Evolutionary conservation across 331 rosid genomes (phyloP).

Genomic region (Saraca asoca): DNA sequence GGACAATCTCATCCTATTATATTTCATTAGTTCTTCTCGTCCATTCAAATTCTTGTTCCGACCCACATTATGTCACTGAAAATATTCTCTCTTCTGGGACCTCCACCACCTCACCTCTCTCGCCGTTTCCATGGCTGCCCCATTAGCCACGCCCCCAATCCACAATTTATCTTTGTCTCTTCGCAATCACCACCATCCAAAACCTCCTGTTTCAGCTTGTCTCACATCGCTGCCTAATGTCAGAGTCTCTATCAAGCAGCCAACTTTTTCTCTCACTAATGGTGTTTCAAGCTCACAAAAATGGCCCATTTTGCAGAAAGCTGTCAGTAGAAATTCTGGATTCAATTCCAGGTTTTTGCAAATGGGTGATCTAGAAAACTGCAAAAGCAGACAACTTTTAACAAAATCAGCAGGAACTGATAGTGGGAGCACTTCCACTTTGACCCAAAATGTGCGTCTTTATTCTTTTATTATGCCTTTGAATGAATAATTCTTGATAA

Average conservation of each 20-base stretch:
- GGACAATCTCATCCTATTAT: not conserved
- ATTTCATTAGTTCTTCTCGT: not conserved
- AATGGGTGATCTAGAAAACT: conserved; percentile 25
- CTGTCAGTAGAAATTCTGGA: not conserved
- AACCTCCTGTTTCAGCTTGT: conserved; percentile 3
- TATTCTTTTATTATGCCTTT: not conserved
- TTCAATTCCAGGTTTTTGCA: conserved; percentile 18
- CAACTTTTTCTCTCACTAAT: not conserved
- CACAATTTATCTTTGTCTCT: conserved; percentile 5
- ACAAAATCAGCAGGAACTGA: conserved; percentile 35
- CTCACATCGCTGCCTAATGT: not conserved
- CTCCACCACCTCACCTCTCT: not conserved
- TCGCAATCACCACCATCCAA: conserved; percentile 21
- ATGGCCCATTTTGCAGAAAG: not conserved
- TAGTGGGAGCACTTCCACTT: conserved; percentile 36
- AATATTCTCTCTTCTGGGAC: not conserved
- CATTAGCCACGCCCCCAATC: not conserved
- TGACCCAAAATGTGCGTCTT: conserved; percentile 31
- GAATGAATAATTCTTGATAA: not conserved
- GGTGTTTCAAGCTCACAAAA: not conserved
- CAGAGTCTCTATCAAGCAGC: conserved; percentile 7
- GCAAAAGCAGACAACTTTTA: conserved; percentile 8
- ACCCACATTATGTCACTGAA: conserved; percentile 17
- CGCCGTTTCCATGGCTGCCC: conserved; percentile 31
- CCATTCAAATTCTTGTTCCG: conserved; percentile 26